Evolutionary conservation across 116 monocot species (phyloP).

Genomic region (Papilionanthe hybrid): DNA sequence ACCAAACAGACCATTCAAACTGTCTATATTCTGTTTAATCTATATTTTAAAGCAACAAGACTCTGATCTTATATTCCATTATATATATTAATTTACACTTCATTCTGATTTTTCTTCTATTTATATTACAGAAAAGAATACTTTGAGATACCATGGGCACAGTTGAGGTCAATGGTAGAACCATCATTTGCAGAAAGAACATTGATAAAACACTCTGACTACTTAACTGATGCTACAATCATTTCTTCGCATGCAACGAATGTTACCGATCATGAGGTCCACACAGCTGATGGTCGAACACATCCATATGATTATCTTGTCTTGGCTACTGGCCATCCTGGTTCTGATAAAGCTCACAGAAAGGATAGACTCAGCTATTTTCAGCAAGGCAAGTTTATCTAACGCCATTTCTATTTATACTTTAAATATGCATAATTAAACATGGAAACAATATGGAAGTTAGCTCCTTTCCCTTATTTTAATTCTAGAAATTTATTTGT

Average conservation of each 20-base stretch:
- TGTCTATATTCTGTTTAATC: background rate
- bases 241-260: constrained; percentile 39
- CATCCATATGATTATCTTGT: constrained; percentile 56
- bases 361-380: constrained; percentile 43
- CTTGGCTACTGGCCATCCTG: constrained; percentile 51
- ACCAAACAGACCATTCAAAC: no score
- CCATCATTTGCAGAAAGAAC: constrained; percentile 53
- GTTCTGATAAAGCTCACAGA: constrained; percentile 19
- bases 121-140: constrained; percentile 48
- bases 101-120: constrained; percentile 7
- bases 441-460: background rate
- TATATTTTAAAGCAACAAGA: background rate
- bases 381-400: constrained; percentile 31
- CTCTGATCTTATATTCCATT: background rate
- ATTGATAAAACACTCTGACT: constrained; percentile 56
- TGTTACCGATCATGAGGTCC: constrained; percentile 36
- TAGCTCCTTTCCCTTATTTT: background rate
- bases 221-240: constrained; percentile 34
- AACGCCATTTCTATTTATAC: background rate
- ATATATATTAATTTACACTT: background rate
- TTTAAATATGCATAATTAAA: background rate
- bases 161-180: constrained; percentile 57
- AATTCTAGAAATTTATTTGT: background rate
- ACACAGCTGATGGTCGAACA: constrained; percentile 35
- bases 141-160: constrained; percentile 65